Evolutionary conservation across 2,329 filamentous ascomycete genomes (phyloP).

Genomic region (Fusarium aywerte): DNA sequence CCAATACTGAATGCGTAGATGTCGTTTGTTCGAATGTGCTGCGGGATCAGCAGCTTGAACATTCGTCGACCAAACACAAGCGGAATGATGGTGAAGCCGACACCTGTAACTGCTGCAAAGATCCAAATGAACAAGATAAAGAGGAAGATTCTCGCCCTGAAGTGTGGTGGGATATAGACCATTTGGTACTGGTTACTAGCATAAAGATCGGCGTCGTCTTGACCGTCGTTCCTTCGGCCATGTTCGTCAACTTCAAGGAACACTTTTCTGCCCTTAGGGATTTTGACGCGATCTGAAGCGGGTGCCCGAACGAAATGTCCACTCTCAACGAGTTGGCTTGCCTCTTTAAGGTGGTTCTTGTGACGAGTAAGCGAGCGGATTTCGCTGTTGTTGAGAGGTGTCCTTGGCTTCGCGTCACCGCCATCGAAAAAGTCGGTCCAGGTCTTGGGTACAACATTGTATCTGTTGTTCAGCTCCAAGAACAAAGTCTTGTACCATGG

Average conservation of each 20-base stretch:
- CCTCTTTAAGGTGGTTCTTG: slow-evolving; percentile 59
- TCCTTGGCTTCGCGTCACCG: slow-evolving; percentile 57
- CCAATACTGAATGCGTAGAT: slow-evolving; percentile 96
- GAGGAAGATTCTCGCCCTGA: slow-evolving; percentile 79
- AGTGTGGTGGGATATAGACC: slow-evolving; percentile 86
- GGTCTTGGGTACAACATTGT: slow-evolving; percentile 62
- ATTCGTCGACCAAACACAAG: slow-evolving; percentile 85
- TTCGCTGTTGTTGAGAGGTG: slow-evolving; percentile 51
- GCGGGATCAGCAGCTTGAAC: slow-evolving; percentile 77
- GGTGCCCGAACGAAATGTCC: slow-evolving; percentile 92
- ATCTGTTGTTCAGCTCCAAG: slow-evolving; percentile 57
- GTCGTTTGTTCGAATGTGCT: slow-evolving; percentile 83
- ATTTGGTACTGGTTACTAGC: slow-evolving; percentile 71
- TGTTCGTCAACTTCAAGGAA: slow-evolving; percentile 79
- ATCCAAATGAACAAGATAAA: slow-evolving; percentile 94
- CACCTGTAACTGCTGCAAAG: slow-evolving; percentile 88
- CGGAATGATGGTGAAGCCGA: slow-evolving; percentile 86
- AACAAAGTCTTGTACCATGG: slow-evolving; percentile 58
- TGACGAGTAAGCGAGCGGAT: slow-evolving; percentile 51
- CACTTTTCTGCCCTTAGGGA: slow-evolving; percentile 83
- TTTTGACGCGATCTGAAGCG: slow-evolving; percentile 92
- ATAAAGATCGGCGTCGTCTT: slow-evolving; percentile 61
- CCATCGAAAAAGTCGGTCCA: slow-evolving; percentile 68
- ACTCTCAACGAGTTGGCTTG: slow-evolving; percentile 69
- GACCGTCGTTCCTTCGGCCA: slow-evolving; percentile 71